These are phyloP conservation scores for Aspergillus calidoustus DNA, from an alignment of 2,329 filamentous ascomycete species.

Conservation along the genomic window DNA sequence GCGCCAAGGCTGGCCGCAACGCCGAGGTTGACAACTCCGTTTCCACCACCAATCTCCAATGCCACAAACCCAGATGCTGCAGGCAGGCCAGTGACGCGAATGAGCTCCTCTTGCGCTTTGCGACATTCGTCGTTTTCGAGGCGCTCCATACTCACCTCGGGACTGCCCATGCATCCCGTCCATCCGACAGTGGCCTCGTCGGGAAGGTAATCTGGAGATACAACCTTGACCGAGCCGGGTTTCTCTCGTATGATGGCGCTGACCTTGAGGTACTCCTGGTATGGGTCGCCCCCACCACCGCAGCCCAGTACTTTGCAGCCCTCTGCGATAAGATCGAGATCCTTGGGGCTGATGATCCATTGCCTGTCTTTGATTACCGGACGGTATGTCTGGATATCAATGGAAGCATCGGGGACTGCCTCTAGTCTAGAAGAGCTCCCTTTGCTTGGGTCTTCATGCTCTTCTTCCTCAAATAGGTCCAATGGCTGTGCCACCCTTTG, in stretches of 20 bases:
- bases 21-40: conserved; percentile 49
- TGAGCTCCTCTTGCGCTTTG: conserved; percentile 54
- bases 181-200: conserved; percentile 56
- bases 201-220: conserved; percentile 41
- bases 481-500: conserved; percentile 30
- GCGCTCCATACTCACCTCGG: conserved; percentile 65
- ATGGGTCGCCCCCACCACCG: conserved; percentile 42
- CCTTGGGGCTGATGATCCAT: conserved; percentile 47
- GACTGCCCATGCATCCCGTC: conserved; percentile 64
- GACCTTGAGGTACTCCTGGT: conserved; percentile 17
- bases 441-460: neutral
- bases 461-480: neutral
- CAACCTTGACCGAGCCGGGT: conserved; percentile 1
- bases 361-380: conserved; percentile 22
- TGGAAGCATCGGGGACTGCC: conserved; percentile 12
- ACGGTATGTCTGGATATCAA: conserved; percentile 25
- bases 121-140: conserved; percentile 59
- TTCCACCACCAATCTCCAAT: conserved; percentile 69
- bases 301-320: conserved; percentile 45
- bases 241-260: neutral
- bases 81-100: conserved; percentile 32
- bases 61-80: conserved; percentile 46
- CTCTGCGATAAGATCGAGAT: conserved; percentile 44
- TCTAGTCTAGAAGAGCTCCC: too few relatives aligned
- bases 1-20: conserved; percentile 42